Base-by-base conservation (phyloP, 805 yeast genomes). In the Wickerhamomyces strasburgensis region DNA sequence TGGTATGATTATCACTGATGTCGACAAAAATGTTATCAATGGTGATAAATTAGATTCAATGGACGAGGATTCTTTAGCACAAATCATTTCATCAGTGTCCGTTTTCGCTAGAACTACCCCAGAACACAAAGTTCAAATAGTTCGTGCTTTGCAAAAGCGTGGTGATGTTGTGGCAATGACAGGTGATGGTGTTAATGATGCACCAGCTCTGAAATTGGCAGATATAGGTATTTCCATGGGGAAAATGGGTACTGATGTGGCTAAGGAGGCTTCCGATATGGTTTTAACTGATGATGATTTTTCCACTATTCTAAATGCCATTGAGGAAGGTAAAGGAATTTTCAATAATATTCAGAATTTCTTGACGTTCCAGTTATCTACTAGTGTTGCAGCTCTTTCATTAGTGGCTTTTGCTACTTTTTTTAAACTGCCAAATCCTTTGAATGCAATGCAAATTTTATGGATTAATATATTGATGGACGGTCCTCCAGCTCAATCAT, bases 181-280 rank as follows among this genome's bases (percentile, higher is more conserved):
- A n/a, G 98, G 98, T 50, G 98, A 89, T 63, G 98, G 98, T 64
- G 96, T 90, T 11, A 89, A 89, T 60, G 98, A 89, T 68, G 98
- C 98, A 0, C 98, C 98, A n/a, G 97, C 98, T 5, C 71, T 90
- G 51, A 89, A 90, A 58, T 70, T 89, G 49, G 97, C 98, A 3
- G 96, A 89, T 63, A 89, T 89, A 50, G 98, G 98, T 54, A 86
- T 90, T 49, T 81, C 95, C 11, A 88, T 89, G 93, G 93, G 88
- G 42, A 77, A 76, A 49, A 81, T 84, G 67, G 98, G 98, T 42
- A 93, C 98, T 0, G 98, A 90, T 61, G 98, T 90, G 28, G 98
- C 98, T 33, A 90, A 90, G 56, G 98, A 90, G 61, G 98, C 98
- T 2, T 85, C 96, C 3, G 98, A 90, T 61, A 90, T 90, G 98